These are phyloP conservation scores for Mikania micrantha DNA, from an alignment of 129 eudicot species.

Conservation along the genomic window DNA sequence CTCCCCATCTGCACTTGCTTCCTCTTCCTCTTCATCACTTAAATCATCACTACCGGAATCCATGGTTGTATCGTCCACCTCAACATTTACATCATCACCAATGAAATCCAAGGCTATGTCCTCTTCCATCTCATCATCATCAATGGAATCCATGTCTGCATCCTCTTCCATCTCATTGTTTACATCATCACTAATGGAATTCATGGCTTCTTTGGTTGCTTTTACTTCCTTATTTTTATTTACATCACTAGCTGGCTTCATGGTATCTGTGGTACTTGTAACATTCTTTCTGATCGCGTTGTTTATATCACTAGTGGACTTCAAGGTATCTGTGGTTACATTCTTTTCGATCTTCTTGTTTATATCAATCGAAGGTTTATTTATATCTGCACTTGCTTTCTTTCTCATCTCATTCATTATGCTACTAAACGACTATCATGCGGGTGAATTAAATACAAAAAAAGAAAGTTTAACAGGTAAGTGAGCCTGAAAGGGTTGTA, in stretches of 20 bases:
- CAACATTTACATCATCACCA: background rate
- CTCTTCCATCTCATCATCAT: background rate
- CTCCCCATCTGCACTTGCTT: background rate
- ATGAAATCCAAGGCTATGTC: background rate
- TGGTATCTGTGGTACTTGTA: background rate
- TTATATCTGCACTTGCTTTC: constrained; percentile 12
- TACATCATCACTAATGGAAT: background rate
- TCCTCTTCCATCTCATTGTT: background rate
- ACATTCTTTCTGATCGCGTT: background rate
- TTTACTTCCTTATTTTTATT: background rate
- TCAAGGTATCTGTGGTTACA: background rate
- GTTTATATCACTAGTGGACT: background rate
- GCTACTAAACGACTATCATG: constrained; percentile 18
- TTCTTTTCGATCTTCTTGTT: background rate
- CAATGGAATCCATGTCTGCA: background rate
- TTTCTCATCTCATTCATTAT: constrained; percentile 30
- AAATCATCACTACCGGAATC: background rate
- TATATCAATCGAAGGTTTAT: constrained; percentile 2
- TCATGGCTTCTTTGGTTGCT: background rate
- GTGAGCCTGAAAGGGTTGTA: background rate
- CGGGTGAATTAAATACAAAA: constrained; percentile 1
- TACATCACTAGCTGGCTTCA: background rate
- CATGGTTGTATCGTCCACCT: background rate
- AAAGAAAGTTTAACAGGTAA: background rate
- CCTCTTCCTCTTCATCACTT: background rate